Evolutionary conservation across 148 eudicot genomes (phyloP).

Genomic region (Rhododendron griersonianum): DNA sequence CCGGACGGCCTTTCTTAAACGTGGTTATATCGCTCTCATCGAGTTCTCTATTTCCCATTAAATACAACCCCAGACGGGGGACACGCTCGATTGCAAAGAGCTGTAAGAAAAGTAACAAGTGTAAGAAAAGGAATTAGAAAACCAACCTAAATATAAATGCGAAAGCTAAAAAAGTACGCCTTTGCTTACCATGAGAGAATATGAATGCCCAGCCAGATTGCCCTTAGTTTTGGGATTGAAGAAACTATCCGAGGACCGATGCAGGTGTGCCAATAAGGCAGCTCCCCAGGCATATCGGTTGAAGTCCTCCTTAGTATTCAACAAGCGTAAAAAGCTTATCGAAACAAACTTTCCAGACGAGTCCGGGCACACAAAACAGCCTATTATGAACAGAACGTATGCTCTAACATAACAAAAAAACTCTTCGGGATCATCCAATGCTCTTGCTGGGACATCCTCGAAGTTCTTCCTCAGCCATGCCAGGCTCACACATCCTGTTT

Average conservation of each 20-base stretch:
- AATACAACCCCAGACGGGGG: neutral
- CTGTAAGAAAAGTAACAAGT: neutral
- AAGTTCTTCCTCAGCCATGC: neutral
- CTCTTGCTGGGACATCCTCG: neutral
- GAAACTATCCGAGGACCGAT: neutral
- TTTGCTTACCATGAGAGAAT: neutral
- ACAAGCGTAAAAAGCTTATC: neutral
- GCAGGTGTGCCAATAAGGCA: neutral
- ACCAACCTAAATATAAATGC: neutral
- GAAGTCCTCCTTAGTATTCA: neutral
- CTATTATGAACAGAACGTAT: neutral
- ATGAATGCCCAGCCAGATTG: neutral
- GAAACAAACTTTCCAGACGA: neutral
- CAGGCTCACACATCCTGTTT: neutral
- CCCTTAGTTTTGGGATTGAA: neutral
- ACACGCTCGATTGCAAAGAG: neutral
- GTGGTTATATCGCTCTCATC: neutral
- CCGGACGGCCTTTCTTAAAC: neutral
- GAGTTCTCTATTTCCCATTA: neutral
- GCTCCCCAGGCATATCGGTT: neutral
- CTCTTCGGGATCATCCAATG: neutral
- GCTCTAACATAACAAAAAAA: neutral
- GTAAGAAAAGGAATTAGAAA: neutral
- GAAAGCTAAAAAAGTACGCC: neutral
- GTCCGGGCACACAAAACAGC: neutral